These are phyloP conservation scores for Desmodesmus armatus DNA, from an alignment of 139 green algal genomes.

Conservation along the genomic window DNA sequence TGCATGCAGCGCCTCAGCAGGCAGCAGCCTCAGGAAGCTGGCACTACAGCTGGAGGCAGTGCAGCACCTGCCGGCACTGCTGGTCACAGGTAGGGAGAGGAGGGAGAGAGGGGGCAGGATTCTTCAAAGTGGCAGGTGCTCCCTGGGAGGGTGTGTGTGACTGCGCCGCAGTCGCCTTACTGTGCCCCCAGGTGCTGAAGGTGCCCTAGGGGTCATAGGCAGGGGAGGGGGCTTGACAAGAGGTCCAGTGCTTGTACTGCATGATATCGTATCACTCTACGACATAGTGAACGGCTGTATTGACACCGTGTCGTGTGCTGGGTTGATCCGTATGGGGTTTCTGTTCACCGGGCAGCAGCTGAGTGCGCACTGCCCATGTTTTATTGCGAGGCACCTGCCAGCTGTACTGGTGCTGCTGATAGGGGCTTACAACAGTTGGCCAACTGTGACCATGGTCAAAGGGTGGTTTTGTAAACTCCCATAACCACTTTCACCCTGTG, in stretches of 20 bases:
- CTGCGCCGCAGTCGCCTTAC: neutral
- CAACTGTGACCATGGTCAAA: no score
- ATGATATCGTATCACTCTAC: neutral
- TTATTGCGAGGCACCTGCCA: no score
- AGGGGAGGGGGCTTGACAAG: neutral
- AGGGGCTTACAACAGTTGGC: no score
- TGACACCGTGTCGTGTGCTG: no score
- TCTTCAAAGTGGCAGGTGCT: neutral
- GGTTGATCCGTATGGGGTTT: no score
- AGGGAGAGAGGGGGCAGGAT: no score
- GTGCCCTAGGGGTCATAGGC: neutral
- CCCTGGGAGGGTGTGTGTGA: neutral
- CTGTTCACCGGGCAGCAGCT: no score
- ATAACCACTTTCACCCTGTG: no score
- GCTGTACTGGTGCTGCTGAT: no score
- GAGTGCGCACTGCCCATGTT: no score
- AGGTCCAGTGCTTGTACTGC: neutral
- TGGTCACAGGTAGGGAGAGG: constrained; percentile 71
- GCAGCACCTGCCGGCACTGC: constrained; percentile 55
- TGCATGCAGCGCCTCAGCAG: constrained; percentile 44
- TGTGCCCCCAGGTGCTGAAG: neutral
- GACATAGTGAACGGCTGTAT: no score
- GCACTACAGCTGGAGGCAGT: constrained; percentile 39
- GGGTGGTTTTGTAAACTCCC: no score
- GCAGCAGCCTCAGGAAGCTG: constrained; percentile 45